These are phyloP conservation scores for Helianthus tuberosus DNA, from an alignment of 129 eudicot species.

Conservation along the genomic window DNA sequence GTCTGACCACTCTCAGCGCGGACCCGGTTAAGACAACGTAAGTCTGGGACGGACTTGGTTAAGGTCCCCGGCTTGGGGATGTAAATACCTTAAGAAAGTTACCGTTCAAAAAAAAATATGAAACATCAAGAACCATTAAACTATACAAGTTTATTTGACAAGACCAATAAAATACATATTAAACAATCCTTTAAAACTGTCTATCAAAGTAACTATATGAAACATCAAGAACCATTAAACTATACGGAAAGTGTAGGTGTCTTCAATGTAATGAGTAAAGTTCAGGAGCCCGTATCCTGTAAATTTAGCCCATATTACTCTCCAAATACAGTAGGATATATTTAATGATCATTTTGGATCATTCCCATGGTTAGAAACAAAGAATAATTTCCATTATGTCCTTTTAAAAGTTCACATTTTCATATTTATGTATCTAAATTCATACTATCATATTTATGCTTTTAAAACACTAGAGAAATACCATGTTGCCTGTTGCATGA, in stretches of 20 bases:
- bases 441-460: not conserved
- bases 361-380: not conserved
- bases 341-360: not conserved
- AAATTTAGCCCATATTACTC: not conserved
- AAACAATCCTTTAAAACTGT: not conserved
- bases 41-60: too few relatives aligned
- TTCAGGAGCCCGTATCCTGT: conserved; percentile 79
- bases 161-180: not conserved
- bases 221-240: not conserved
- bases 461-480: not conserved
- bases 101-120: too few relatives aligned
- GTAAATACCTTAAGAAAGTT: too few relatives aligned
- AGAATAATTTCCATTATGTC: not conserved
- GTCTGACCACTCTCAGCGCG: too few relatives aligned
- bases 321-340: not conserved
- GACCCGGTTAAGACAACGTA: too few relatives aligned
- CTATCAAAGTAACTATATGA: not conserved
- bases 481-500: not conserved
- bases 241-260: conserved; percentile 41
- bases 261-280: conserved; percentile 71
- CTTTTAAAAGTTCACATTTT: not conserved
- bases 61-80: too few relatives aligned
- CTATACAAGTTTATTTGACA: not conserved
- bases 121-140: too few relatives aligned
- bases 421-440: not conserved